Evolutionary conservation across 768 basidiomycete species (phyloP).

Genomic region (Auriscalpium vulgare): DNA sequence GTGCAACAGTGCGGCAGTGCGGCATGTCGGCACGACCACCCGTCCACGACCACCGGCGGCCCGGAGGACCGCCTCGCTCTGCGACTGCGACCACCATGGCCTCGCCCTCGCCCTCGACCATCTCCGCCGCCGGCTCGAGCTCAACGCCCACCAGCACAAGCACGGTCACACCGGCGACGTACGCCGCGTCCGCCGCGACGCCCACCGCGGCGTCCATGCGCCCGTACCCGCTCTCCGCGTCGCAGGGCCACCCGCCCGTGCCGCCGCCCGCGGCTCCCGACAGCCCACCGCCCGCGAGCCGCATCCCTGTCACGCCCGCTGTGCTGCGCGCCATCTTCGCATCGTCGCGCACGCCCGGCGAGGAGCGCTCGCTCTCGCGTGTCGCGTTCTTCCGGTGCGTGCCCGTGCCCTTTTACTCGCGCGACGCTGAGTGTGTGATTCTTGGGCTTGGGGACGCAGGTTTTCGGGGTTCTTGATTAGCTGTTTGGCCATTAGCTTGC

Average conservation of each 20-base stretch:
- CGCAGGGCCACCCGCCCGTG: slow-evolving; percentile 13
- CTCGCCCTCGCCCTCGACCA: slow-evolving; percentile 8
- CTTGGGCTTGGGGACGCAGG: slow-evolving; percentile 27
- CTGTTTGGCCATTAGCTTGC: slow-evolving; percentile 71
- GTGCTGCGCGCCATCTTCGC: slow-evolving; percentile 80
- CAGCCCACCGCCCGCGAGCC: slow-evolving; percentile 36
- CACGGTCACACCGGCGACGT: slow-evolving; percentile 10
- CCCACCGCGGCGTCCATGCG: slow-evolving; percentile 1
- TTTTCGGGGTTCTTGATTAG: slow-evolving; percentile 80
- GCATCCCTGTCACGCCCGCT: slow-evolving; percentile 79
- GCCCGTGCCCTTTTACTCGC: background rate
- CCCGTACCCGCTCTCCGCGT: slow-evolving; percentile 10
- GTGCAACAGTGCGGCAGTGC: too few relatives aligned
- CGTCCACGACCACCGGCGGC: too few relatives aligned
- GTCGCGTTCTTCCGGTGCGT: slow-evolving; percentile 78
- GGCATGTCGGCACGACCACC: too few relatives aligned
- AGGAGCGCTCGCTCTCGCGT: slow-evolving; percentile 78
- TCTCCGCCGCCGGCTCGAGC: slow-evolving; percentile 7
- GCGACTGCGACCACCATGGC: slow-evolving; percentile 3
- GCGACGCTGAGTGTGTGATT: background rate
- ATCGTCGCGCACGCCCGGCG: slow-evolving; percentile 71
- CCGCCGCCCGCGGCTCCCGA: slow-evolving; percentile 24
- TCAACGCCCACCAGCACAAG: slow-evolving; percentile 11
- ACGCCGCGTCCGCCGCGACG: slow-evolving; percentile 1
- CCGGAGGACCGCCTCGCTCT: background rate